Base-by-base conservation (phyloP, 1,284 basidiomycete species). In the Sanghuangporus sanghuang region DNA sequence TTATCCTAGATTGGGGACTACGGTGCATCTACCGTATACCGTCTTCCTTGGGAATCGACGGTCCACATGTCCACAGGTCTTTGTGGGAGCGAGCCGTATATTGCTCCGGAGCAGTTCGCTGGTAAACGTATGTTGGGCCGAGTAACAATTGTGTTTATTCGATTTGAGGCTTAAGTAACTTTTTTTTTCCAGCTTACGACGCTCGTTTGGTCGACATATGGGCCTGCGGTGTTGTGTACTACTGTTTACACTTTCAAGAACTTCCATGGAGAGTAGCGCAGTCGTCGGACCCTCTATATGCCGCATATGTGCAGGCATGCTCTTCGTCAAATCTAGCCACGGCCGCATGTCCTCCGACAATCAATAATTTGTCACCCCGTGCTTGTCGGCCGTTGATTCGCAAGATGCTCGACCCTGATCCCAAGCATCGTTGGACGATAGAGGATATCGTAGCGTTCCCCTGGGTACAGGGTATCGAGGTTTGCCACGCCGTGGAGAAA, bases 1-100 rank as follows among this genome's bases (percentile, higher is more conserved):
- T 39, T 56, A 46, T 35, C 46, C 6, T 74, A 93, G 92, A 98
- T 98, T 70, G 97, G 96, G 68, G 96, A 99, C 75, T 99, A 98
- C 74, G 97, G 96, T 64, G 96, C 96, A 16, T 96, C 94, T 39
- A 98, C 98, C 50, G 96, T 99, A 46, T 99, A 98, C 77, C 86
- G 96, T 66, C 89, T 99, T 70, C 98, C 96, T 62, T 99, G 96
- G 96, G 96, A 99, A 78, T 83, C 91, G 69, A 96, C 95, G 61
- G 92, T 98, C 53, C 96, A 99, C 76, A 90, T 98, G 86, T 95
- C 91, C 40, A 98, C 96, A 58, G 96, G 96, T 2, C 81, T 99
- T 21, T 99, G 96, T 71, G 96, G 96, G 11, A 96, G 93, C 67
- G 97, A 99, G 74, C 96, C 96, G 0, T 99, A 99, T 76, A 98